Evolutionary conservation across 768 basidiomycete species (phyloP), one percentile per base, ranked within the genome.

Genomic region (Scleroderma bovista): DNA sequence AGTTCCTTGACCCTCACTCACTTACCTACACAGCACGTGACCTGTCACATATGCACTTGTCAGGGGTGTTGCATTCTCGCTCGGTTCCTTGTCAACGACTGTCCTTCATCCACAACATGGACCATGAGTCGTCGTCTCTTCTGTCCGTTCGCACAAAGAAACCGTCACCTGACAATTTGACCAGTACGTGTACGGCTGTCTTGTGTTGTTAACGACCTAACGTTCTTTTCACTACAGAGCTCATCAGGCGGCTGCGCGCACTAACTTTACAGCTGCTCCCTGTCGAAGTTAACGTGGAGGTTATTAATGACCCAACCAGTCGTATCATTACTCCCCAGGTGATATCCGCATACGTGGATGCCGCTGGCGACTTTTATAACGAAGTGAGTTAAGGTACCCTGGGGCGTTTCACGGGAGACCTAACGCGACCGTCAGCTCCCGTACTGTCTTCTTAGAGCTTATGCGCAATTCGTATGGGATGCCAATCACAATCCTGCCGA

Each of bases 341-440:
- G 40, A 78, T 97, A 51, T 71, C 73, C 36, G 81, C 92, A 1
- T 97, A 85, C 60, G 76, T 74, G 23, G 79, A 78, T 44, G 86
- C 90, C 20, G 93, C 88, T 8, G 94, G 94, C 6, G 92, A 95
- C 67, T 93, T 93, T 62, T 66, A 73, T 16, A 88, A 93, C 61
- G 88, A 89, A 22, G 90, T 93, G 60, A 56, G 84, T 63, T 3
- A 16, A 37, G 44, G 44, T 48, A 40, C 45, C 17, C 39, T 15
- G 15, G 11, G 17, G 51, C 26, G 5, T 47, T 50, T 33, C 34
- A 22, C 13, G 24, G 44, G 31, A 36, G 23, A 46, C 33, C 13
- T 40, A 53, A 48, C 23, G 38, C 24, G 15, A 31, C 12, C 46
- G 26, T 38, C 42, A 91, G 88, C 75, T 92, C n/a, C 88, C 88